Conservation (phyloP, 2,329 filamentous ascomycete species). For the Monosporascus sp. region DNA sequence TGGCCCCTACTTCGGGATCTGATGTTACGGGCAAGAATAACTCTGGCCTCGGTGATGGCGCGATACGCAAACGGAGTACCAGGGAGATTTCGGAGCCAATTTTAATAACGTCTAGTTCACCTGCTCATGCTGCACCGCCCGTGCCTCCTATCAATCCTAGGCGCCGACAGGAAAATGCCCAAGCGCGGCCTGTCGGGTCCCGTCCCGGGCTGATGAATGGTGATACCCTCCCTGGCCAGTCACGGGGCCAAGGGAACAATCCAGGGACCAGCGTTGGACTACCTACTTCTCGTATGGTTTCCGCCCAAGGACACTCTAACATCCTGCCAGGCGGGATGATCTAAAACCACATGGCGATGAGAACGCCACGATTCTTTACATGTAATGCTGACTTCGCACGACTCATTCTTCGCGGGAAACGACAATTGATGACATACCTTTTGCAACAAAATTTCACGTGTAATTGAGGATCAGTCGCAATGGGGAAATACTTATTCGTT, state of each 20-base stretch:
- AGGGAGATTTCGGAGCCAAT: conserved; percentile 48
- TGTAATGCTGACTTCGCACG: too few species aligned
- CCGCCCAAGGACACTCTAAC: conserved; percentile 21
- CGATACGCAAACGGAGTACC: conserved; percentile 38
- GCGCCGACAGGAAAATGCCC: conserved; percentile 32
- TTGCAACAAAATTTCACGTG: background rate
- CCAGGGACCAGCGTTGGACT: conserved; percentile 26
- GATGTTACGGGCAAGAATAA: conserved; percentile 14
- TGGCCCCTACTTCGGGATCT: conserved; percentile 23
- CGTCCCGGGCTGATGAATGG: background rate
- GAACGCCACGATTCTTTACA: conserved; percentile 1
- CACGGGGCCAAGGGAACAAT: conserved; percentile 19
- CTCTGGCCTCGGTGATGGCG: conserved; percentile 32
- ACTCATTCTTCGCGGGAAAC: conserved; percentile 1
- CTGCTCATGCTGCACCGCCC: conserved; percentile 43
- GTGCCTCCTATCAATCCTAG: conserved; percentile 56
- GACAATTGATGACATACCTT: conserved; percentile 13
- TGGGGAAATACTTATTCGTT: background rate
- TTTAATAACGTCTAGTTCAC: conserved; percentile 41
- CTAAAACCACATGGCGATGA: conserved; percentile 18
- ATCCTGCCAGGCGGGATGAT: conserved; percentile 42
- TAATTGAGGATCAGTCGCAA: background rate
- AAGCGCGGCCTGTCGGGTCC: background rate
- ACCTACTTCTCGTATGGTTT: conserved; percentile 30
- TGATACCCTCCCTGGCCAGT: conserved; percentile 3